Evolutionary conservation across 108 stramenopile genomes (phyloP).

Genomic region (Cyclotella sp.): DNA sequence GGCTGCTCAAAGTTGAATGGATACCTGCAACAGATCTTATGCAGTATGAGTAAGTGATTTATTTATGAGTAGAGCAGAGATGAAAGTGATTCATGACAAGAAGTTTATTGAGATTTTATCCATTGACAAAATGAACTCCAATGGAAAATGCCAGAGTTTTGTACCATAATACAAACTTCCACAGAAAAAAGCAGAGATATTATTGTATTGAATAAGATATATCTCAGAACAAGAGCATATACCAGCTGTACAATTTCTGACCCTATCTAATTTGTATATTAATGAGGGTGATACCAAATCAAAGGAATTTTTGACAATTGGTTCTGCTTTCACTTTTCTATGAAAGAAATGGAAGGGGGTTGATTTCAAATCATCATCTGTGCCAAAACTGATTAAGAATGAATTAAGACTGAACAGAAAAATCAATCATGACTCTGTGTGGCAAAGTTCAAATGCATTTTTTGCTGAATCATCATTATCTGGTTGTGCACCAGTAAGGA

Average conservation of each 20-base stretch:
- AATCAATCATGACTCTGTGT: not conserved
- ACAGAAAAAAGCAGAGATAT: slow-evolving; percentile 44
- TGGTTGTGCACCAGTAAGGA: slow-evolving; percentile 73
- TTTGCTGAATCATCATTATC: slow-evolving; percentile 27
- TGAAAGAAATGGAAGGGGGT: slow-evolving; percentile 23
- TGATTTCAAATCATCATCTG: not conserved
- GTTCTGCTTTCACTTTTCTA: slow-evolving; percentile 26
- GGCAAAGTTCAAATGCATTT: not conserved
- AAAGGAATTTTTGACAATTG: slow-evolving; percentile 9
- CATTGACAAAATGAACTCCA: not conserved
- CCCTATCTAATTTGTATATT: slow-evolving; percentile 29
- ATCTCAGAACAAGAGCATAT: slow-evolving; percentile 71
- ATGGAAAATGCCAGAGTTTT: slow-evolving; percentile 9
- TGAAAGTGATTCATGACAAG: slow-evolving; percentile 55
- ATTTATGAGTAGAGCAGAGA: slow-evolving; percentile 55
- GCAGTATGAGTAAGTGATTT: slow-evolving; percentile 23
- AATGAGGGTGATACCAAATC: slow-evolving; percentile 1
- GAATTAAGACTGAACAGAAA: not conserved
- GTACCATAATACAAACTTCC: slow-evolving; percentile 35
- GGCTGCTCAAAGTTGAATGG: slow-evolving; percentile 65
- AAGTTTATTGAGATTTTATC: slow-evolving; percentile 39
- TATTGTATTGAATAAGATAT: slow-evolving; percentile 83
- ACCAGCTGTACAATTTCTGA: slow-evolving; percentile 71
- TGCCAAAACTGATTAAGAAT: not conserved
- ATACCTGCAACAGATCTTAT: slow-evolving; percentile 28